Base-by-base conservation (phyloP, 2,329 filamentous ascomycete species). In the Aspergillus versicolor region DNA sequence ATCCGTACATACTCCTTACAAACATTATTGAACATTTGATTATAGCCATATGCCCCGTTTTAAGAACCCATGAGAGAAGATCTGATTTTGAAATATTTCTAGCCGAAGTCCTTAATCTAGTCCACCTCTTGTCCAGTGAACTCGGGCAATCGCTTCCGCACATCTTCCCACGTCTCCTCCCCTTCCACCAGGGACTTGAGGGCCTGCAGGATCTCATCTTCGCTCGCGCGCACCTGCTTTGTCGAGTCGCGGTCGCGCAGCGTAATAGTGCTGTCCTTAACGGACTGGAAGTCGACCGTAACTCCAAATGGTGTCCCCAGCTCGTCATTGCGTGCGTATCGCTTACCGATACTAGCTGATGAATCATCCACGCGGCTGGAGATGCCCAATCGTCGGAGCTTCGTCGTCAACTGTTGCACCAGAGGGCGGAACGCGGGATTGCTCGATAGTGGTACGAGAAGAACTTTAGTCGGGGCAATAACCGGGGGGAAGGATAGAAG, bases 271-370 rank as follows among this genome's bases (percentile, higher is more conserved):
- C 85, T 85, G 73, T 97, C 92, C 76, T 96, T 87, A 65, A 96
- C 80, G 47, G 91, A 95, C 81, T 97, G 91, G 84, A 97, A 97
- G 75, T 97, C 93, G 59, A 97, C 85, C 0, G 93, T 97, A 75
- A 97, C 88, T 71, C 92, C 93, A 63, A 97, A 88, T 7, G 93
- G 91, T 44, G 94, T 97, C 69, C 93, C 94, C 58, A 97, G 84
- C 79, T 97, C 93, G 75, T 97, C 93, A 73, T 97, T 97, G 68
- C 94, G 88, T 72, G 89, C 87, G 77, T 96, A 97, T 53, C 93
- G 89, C 82, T 96, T 96, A 73, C 93, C 93, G 67, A 97, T 97
- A 61, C 88, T 92, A 60, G 92, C 92, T 27, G 89, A 91, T 13
- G 91, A 95, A 75, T 94, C 90, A 70, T 97, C 94, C 38, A 97